Percentiles rank a stretch among this genome's conserved stretches.
phyloP scores from a whole-genome alignment of 805 yeast genomes.

The Isabelozyma heimii region DNA sequence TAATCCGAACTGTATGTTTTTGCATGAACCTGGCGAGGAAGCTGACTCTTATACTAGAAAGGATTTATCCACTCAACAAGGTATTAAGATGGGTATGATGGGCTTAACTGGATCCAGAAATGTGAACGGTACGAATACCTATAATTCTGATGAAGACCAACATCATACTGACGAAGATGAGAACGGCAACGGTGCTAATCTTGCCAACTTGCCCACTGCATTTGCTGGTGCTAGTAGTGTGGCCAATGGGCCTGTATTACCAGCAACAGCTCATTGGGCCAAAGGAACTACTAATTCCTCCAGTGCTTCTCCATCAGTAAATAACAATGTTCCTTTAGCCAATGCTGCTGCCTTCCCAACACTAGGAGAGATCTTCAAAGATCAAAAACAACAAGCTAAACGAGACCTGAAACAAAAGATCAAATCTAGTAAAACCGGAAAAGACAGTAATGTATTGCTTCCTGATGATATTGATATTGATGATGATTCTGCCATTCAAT shows the following conservation, averaged over 20 bases:
- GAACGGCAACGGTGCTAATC: neutral
- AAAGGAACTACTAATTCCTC: constrained; percentile 20
- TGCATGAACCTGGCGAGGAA: constrained; percentile 99
- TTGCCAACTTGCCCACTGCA: constrained; percentile 6
- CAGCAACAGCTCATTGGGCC: constrained; percentile 72
- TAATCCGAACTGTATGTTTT: constrained; percentile 97
- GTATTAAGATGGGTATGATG: constrained; percentile 54
- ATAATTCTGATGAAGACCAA: neutral
- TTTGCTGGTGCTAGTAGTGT: constrained; percentile 10
- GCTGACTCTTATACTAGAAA: constrained; percentile 95
- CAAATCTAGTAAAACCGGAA: constrained; percentile 24
- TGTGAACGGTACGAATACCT: neutral
- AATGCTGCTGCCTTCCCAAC: constrained; percentile 60
- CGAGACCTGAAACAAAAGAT: constrained; percentile 20
- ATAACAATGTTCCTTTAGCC: constrained; percentile 35
- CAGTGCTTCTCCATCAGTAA: constrained; percentile 37
- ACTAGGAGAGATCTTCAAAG: constrained; percentile 45
- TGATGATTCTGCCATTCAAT: constrained; percentile 44
- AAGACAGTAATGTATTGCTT: constrained; percentile 29
- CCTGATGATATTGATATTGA: constrained; percentile 51
- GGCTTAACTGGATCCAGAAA: constrained; percentile 20
- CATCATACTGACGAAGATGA: constrained; percentile 11
- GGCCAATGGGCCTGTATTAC: constrained; percentile 48
- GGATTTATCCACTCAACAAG: constrained; percentile 75
- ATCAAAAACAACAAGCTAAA: constrained; percentile 23